Evolutionary conservation across 352 stramenopile species (phyloP), one percentile per base, ranked within the genome.

Genomic region (Pythium biforme): DNA sequence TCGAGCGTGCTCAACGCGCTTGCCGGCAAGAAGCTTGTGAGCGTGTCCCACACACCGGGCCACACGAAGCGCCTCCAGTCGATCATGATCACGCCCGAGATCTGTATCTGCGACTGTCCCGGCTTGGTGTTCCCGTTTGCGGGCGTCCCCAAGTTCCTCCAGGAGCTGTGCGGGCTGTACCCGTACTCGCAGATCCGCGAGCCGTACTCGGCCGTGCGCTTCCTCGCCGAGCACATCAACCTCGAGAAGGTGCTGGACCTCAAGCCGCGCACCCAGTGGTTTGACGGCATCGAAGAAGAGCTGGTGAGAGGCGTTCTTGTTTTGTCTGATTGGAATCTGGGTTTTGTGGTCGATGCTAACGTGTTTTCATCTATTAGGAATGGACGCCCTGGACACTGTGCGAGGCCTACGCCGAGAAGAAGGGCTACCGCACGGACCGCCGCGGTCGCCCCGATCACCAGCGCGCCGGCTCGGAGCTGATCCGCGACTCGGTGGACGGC

Each of bases 161-260:
- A 95, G 55, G 84, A 93, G 60, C 81, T 95, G 14, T 90, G 83
- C 43, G 86, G 86, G 0, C 48, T 93, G 43, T 95, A 90, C 51
- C 86, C 86, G 39, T 93, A 88, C 69, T 90, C 86, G 20, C 86
- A 95, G 79, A 95, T 95, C 61, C 85, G 89, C 3, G 89, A 96
- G 68, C 87, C 89, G 10, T 97, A 92, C 64, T 94, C 85, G 46
- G 83, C 86, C 2, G 85, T 96, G 23, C 86, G 88, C 1, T 95
- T 95, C 68, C 61, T 96, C 1, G 83, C 83, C 0, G 87, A 96
- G 29, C 74, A 92, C 46, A 74, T 93, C 25, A 66, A 75, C 19
- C 40, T 96, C 40, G 81, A 94, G 63, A 73, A 72, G 39, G 73
- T 93, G 33, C 67, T 94, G 55, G 74, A 88, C 12, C 62, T 94